Evolutionary conservation across 257 asterid genomes (phyloP), one percentile per base, ranked within the genome.

Genomic region (Solanum chiquidenum): DNA sequence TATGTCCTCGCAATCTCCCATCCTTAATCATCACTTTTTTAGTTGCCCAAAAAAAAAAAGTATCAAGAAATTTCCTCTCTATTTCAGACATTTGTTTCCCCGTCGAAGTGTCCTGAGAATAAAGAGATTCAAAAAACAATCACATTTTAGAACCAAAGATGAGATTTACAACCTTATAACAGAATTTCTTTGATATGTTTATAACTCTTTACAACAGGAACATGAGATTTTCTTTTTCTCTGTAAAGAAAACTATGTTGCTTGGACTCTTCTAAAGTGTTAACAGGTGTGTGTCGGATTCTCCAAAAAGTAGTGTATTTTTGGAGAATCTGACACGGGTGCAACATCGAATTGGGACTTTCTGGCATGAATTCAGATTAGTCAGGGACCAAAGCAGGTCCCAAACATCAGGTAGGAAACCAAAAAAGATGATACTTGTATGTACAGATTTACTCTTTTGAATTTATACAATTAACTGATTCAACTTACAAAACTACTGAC

Each of bases 111-210:
- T 68, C 12, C 12, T 71, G 77, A 16, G 20, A 71, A 11, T 16
- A 68, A 12, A 71, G 77, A 71, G 13, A 71, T 69, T 69, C 0
- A 29, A 12, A 13, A 69, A 69, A 31, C 6, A 66, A 64, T 64
- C 34, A 66, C 38, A 29, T 27, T 29, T 14, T 68, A 29, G 37
- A 0, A 29, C 75, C 38, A 25, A 66, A 12, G 4, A 12, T 66
- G 73, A 66, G 73, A 66, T 66, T 66, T 66, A 25, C 73, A 66
- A 66, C 73, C 73, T 66, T 25, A 12, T 66, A 31, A 14, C 96
- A 33, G 44, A 12, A 25, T 27, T 6, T 68, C 55, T 46, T 46
- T 46, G 55, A 46, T 46, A 13, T 46, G 55, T 12, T 46, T 46
- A 13, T 46, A 46, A 46, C 55, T 46, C 55, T 13, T 46, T 46